Conservation (phyloP, 345 rosid genomes). For the Boechera divaricarpa region DNA sequence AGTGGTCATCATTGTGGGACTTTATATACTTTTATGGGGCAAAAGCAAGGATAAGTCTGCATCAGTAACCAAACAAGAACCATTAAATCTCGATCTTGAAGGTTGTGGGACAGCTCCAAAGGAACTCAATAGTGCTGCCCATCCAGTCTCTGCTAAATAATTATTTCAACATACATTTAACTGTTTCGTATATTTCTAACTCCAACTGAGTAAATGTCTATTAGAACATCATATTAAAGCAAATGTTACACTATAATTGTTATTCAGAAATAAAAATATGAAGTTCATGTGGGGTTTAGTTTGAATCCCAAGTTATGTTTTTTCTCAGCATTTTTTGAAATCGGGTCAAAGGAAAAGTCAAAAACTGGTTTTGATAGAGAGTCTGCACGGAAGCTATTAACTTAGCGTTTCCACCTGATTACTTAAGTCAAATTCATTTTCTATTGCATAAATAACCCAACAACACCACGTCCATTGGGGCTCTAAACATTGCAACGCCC, state of each 20-base stretch:
- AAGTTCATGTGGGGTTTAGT: neutral
- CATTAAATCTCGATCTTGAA: constrained; percentile 46
- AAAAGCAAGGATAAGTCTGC: constrained; percentile 61
- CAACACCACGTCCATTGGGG: no score
- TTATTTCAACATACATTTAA: constrained; percentile 3
- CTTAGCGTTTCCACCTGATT: no score
- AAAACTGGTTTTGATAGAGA: no score
- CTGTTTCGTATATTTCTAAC: constrained; percentile 21
- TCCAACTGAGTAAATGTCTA: neutral
- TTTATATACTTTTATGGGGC: constrained; percentile 84
- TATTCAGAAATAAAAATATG: constrained; percentile 4
- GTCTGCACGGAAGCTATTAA: no score
- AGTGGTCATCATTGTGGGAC: constrained; percentile 60
- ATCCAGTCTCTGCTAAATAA: constrained; percentile 28
- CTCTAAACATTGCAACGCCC: no score
- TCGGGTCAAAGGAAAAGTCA: no score
- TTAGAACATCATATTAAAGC: neutral
- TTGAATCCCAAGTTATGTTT: no score
- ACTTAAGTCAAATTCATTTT: no score
- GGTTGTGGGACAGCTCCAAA: constrained; percentile 36
- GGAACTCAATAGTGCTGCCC: constrained; percentile 30
- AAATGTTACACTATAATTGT: neutral
- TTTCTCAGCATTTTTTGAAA: no score
- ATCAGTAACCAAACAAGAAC: constrained; percentile 48
- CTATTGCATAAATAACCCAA: no score